Evolutionary conservation across 202 grass and related monocot genomes (phyloP), one percentile per base, ranked within the genome.

Genomic region (Eragrostis tef): DNA sequence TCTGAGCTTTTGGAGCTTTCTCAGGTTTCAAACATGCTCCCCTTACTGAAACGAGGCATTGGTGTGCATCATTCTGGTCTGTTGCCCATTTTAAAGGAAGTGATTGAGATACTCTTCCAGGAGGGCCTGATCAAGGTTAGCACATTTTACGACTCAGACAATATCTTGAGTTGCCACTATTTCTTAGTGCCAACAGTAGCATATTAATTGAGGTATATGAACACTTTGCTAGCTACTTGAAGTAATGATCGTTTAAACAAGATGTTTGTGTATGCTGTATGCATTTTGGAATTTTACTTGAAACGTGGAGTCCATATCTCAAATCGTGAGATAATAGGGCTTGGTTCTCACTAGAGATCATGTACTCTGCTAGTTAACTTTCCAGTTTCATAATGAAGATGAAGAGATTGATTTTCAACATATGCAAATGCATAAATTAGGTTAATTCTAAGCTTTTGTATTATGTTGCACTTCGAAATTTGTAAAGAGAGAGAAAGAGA

Each of bases 41-140:
- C 95, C 2, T 90, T 98, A 48, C 67, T 98, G 81, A 98, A 98
- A 70, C 88, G 92, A 0, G 95, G 95, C 71, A 98, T 98, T 83
- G 95, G 95, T 5, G 90, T 98, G 1, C 95, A 98, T 80, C 92
- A 98, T 91, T 94, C 92, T 86, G 95, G 95, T 73, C 74, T 98
- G 53, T 84, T 98, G 61, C 95, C 95, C 25, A 98, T 98, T 75
- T 74, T 98, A 29, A 98, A 98, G 84, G 95, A 98, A 94, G 95
- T 98, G 31, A 94, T 98, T 79, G 95, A 98, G 86, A 93, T 98
- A 88, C 89, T 98, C 57, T 98, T 98, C 77, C 95, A 98, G 85
- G 95, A 98, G 82, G 95, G 95, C 24, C 88, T 93, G 51, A 94
- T 98, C 72, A 98, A 98, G 95, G 95, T 98, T 85, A 64, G 57